Conservation (phyloP, 1,139 yeast species). For the Diutina sp. region DNA sequence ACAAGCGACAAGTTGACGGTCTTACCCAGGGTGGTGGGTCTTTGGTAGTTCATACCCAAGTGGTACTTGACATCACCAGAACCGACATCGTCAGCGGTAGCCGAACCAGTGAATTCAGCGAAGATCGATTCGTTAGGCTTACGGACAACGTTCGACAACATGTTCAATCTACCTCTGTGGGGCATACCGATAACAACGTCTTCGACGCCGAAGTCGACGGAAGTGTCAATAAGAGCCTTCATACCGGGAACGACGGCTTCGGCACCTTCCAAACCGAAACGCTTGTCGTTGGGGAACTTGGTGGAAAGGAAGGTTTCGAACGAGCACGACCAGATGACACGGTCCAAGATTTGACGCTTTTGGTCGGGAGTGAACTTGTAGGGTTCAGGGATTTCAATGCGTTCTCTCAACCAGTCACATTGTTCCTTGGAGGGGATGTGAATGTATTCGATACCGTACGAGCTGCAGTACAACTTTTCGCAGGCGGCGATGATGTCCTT, state of each 20-base stretch:
- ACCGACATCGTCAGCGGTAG: conserved; percentile 66
- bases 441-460: conserved; percentile 89
- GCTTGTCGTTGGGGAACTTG: conserved; percentile 95
- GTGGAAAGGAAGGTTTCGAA: conserved; percentile 88
- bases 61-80: conserved; percentile 99
- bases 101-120: conserved; percentile 89
- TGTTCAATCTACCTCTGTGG: conserved; percentile 97
- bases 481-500: conserved; percentile 68
- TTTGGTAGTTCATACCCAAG: conserved; percentile 96
- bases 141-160: conserved; percentile 95
- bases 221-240: conserved; percentile 87
- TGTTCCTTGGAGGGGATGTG: conserved; percentile 93
- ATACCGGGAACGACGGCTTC: conserved; percentile 95
- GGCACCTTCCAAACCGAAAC: conserved; percentile 98
- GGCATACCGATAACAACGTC: conserved; percentile 99
- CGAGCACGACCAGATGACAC: conserved; percentile 92
- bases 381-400: conserved; percentile 87
- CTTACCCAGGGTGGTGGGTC: conserved; percentile 98
- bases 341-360: conserved; percentile 91
- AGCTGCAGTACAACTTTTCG: conserved; percentile 76
- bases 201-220: conserved; percentile 89
- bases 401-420: conserved; percentile 97
- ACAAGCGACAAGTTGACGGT: conserved; percentile 90
- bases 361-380: conserved; percentile 76
- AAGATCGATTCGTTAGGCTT: conserved; percentile 97